These are phyloP conservation scores for Gleditsia sinensis DNA, from an alignment of 306 rosid species.

Conservation along the genomic window DNA sequence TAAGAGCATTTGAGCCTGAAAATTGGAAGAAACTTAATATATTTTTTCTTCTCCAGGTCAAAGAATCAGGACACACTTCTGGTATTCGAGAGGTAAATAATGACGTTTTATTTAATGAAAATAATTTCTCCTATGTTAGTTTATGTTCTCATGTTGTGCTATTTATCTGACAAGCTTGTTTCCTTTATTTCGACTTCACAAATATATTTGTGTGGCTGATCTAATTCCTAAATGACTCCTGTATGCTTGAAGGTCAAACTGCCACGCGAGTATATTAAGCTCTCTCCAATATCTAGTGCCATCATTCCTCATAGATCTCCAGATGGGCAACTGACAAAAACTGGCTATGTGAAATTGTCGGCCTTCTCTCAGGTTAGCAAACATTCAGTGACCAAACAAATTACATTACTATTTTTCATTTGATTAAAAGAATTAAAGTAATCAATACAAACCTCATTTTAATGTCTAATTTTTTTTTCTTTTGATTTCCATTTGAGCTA, in stretches of 20 bases:
- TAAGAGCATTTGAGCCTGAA: background rate
- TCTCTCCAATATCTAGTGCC: conserved; percentile 86
- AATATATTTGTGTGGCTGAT: background rate
- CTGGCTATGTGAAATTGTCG: conserved; percentile 82
- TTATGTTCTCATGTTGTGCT: conserved; percentile 15
- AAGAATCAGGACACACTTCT: conserved; percentile 41
- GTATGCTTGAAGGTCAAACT: conserved; percentile 68
- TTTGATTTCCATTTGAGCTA: background rate
- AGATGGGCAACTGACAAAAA: conserved; percentile 71
- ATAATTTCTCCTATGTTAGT: conserved; percentile 19
- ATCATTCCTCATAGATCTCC: conserved; percentile 74
- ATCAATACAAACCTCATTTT: background rate
- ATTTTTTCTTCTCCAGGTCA: conserved; percentile 54
- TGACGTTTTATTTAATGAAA: conserved; percentile 19
- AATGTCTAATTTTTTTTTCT: background rate
- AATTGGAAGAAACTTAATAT: conserved; percentile 29
- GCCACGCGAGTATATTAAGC: conserved; percentile 81
- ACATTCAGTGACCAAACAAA: background rate
- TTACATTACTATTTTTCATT: background rate
- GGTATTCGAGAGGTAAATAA: conserved; percentile 68
- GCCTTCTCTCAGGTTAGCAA: conserved; percentile 84
- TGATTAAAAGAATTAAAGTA: background rate
- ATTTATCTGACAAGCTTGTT: background rate
- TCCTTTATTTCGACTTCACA: conserved; percentile 10
- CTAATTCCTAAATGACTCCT: conserved; percentile 20